Conservation (phyloP, 306 rosid genomes). For the Fragaria nilgerrensis region DNA sequence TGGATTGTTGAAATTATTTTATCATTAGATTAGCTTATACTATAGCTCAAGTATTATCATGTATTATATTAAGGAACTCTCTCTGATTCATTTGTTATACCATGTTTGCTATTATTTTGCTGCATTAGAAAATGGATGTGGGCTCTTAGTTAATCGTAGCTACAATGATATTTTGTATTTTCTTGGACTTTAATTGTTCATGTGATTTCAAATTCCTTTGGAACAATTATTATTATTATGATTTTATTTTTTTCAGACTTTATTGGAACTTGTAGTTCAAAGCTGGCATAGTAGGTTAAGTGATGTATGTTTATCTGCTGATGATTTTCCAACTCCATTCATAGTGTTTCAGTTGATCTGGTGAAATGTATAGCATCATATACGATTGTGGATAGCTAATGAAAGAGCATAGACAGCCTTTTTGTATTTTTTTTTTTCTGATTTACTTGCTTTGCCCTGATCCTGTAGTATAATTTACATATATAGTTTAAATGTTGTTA, state of each 20-base stretch:
- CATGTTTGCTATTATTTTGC: not conserved
- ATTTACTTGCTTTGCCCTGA: not conserved
- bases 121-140: not conserved
- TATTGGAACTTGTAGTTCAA: not conserved
- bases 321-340: not conserved
- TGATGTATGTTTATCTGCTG: not conserved
- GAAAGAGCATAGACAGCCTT: not conserved
- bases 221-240: not conserved
- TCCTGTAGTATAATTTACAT: not conserved
- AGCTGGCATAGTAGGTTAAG: not conserved
- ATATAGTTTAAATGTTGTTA: not conserved
- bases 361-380: not conserved
- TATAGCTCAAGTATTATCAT: not conserved
- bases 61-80: not conserved
- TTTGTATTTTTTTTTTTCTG: not conserved
- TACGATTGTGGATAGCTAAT: not conserved
- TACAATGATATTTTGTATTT: not conserved
- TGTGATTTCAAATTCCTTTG: not conserved
- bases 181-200: not conserved
- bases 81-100: not conserved
- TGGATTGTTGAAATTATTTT: not conserved
- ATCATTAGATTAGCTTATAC: not conserved
- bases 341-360: not conserved
- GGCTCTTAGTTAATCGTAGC: not conserved
- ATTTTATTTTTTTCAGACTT: not conserved